Percentiles rank a stretch among this genome's conserved stretches.
phyloP scores from a whole-genome alignment of 768 basidiomycete genomes.

The Termitomyces titanicus region DNA sequence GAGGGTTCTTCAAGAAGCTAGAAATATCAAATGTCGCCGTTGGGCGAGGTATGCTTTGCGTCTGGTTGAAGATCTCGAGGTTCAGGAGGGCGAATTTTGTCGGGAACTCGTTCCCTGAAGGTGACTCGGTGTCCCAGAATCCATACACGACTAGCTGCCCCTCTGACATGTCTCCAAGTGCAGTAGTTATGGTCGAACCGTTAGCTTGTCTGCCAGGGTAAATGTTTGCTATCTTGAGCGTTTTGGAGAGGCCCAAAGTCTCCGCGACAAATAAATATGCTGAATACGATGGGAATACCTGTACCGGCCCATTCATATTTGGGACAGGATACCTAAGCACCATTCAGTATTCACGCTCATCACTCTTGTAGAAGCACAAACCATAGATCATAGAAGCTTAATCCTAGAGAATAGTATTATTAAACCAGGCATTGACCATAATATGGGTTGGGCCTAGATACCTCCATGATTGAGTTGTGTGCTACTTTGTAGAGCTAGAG shows the following conservation, averaged over 20 bases:
- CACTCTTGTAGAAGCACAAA: constrained; percentile 13
- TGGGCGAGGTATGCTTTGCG: constrained; percentile 37
- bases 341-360: background rate
- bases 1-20: constrained; percentile 27
- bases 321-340: constrained; percentile 41
- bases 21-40: constrained; percentile 43
- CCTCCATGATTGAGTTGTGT: constrained; percentile 50
- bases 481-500: constrained; percentile 45
- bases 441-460: constrained; percentile 12
- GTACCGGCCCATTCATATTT: constrained; percentile 42
- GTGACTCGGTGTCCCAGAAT: constrained; percentile 37
- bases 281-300: constrained; percentile 52
- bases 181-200: constrained; percentile 50
- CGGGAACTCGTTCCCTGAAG: constrained; percentile 29
- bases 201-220: constrained; percentile 50
- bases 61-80: constrained; percentile 48
- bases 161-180: constrained; percentile 40
- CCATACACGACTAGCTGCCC: constrained; percentile 51
- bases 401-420: constrained; percentile 17
- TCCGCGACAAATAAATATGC: constrained; percentile 51
- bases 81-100: constrained; percentile 47
- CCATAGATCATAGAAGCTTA: constrained; percentile 48
- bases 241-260: constrained; percentile 39
- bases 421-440: background rate
- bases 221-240: constrained; percentile 42